Evolutionary conservation across 495 filamentous ascomycete species (phyloP), one percentile per base, ranked within the genome.

Genomic region (Hamigera avellanea): DNA sequence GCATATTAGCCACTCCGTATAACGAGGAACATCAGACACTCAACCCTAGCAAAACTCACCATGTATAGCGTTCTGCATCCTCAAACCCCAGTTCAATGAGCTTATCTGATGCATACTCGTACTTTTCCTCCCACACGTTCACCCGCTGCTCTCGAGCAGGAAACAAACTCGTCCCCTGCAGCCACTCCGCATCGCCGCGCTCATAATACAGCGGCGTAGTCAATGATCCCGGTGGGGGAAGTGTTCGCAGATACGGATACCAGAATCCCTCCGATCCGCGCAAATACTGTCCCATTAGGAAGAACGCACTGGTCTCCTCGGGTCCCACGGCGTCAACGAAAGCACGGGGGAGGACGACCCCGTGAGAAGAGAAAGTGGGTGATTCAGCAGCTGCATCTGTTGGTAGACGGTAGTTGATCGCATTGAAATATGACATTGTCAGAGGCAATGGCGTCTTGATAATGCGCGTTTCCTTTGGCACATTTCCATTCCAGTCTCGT

Each of bases 141-240:
- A 55, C 57, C 33, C 66, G 59, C 27, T 57, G 54, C 33, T 64
- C 52, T 18, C 64, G 54, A 6, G 70, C 72, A 23, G 59, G 47
- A 1, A 55, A 48, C n/a, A 83, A 54, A 42, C 78, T 76, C 18
- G 77, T 81, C 8, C 68, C 73, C 19, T 67, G 53, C 27, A 83
- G 50, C 70, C 70, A 81, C 34, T 53, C 50, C 18, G 74, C 38
- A 55, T 82, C 78, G 26, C 61, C 62, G 14, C 67, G 62, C 8
- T 62, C 55, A 52, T 74, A 81, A 43, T 69, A 80, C 32, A 78
- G 36, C 1, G 73, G 73, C 7, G 75, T 78, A 23, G 66, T 67
- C 41, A 79, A 57, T 1, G 64, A 57, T 2, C 64, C 59, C 5
- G 67, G 64, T 33, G 51, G 49, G n/a, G 79, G 78, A 28, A 83